A percentile compares a stretch with the other conserved stretches of the same genome.
These are phyloP conservation scores for Mycena vulgaris DNA, from an alignment of 768 basidiomycete genomes.

Conservation along the genomic window DNA sequence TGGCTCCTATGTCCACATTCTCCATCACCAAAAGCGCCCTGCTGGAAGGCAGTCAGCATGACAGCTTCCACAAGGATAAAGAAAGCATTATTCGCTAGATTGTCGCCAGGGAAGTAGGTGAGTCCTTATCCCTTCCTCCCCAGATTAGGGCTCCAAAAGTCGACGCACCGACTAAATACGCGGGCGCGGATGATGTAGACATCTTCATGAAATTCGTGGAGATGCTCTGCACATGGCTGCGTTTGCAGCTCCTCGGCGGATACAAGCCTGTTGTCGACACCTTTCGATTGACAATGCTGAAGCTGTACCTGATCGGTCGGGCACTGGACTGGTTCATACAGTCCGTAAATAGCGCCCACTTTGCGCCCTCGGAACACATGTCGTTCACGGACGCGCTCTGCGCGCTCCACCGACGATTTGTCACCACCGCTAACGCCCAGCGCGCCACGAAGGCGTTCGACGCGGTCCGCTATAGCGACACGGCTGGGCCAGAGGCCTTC, in stretches of 20 bases:
- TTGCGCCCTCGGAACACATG: not conserved
- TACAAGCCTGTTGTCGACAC: not conserved
- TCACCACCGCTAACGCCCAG: not conserved
- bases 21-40: not conserved
- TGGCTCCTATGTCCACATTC: not conserved
- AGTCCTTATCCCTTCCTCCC: not conserved
- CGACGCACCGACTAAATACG: not conserved
- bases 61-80: not conserved
- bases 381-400: not conserved
- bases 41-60: too few relatives aligned
- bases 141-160: not conserved
- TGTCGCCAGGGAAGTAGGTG: not conserved
- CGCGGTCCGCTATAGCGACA: not conserved
- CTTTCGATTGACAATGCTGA: not conserved
- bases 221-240: not conserved
- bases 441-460: not conserved
- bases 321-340: slow-evolving; percentile 6
- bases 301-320: not conserved
- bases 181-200: not conserved
- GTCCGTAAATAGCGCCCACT: not conserved
- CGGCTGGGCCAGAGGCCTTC: not conserved
- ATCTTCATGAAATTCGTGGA: not conserved
- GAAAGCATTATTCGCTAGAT: not conserved
- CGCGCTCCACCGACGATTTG: not conserved
- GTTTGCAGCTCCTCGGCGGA: not conserved